Base-by-base conservation (phyloP, 2,329 filamentous ascomycete species). In the Bimuria novae-zelandiae region DNA sequence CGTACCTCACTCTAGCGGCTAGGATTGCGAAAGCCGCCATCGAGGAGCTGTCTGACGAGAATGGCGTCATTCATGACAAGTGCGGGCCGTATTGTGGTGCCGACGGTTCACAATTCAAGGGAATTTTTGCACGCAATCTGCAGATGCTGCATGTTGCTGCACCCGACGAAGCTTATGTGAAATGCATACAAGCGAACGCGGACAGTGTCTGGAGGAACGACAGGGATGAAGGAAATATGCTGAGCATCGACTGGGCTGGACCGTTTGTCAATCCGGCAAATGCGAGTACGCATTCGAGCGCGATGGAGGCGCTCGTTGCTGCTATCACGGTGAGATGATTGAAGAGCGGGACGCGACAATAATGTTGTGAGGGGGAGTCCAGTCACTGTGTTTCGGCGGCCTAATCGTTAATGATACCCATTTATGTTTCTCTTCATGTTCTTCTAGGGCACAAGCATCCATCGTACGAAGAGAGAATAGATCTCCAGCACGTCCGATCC, bases 171-270 rank as follows among this genome's bases (percentile, higher is more conserved):
- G 68, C 68, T 8, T 87, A 85, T 63, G 74, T 71, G 11, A 66
- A 74, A 2, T 85, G 86, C 50, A 82, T 90, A 51, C 69, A 79
- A 42, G 75, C 70, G 23, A 90, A 89, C 52, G 88, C 87, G 8
- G 75, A 87, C 56, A 82, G 80, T 39, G 84, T 90, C 53, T 90
- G 87, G 88, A 66, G 68, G 14, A 80, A 83, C 42, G 77, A 85
- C 66, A 79, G 85, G 21, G 76, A 82, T 52, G 61, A 70, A 12
- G 70, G 73, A 1, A 78, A 81, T 60, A 73, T 78, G 64, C 70
- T 90, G 12, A 85, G 87, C 17, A 74, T 87, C 1, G 75, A 82
- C n/a, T 90, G 87, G 87, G 77, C 80, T 0, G 87, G 86, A 0
- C 86, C 87, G 0, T 82, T 82, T 33, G 63, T 65, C 5, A 52